These are phyloP conservation scores for Talinum fruticosum DNA, from an alignment of 148 eudicot genomes.

Conservation along the genomic window DNA sequence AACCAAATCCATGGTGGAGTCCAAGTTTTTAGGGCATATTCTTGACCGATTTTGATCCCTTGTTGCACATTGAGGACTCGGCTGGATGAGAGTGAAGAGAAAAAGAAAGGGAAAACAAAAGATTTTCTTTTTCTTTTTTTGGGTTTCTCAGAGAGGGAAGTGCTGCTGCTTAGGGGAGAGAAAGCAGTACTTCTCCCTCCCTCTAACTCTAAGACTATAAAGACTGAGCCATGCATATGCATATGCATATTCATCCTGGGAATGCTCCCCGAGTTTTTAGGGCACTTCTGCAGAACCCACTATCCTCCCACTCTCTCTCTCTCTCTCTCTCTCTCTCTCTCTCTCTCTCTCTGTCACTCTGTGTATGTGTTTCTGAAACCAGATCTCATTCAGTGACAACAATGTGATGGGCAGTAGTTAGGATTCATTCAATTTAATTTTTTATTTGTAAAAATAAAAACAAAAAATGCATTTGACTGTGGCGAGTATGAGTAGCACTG, in stretches of 20 bases:
- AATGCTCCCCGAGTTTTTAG: slow-evolving; percentile 43
- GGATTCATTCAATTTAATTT: neutral
- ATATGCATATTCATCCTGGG: slow-evolving; percentile 10
- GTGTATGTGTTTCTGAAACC: neutral
- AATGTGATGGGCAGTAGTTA: slow-evolving; percentile 8
- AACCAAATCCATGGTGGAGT: too few species aligned
- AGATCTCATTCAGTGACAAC: slow-evolving; percentile 23
- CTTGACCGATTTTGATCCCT: too few species aligned
- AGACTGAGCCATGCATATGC: neutral
- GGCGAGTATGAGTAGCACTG: too few species aligned
- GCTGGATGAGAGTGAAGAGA: too few species aligned
- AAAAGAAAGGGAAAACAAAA: too few species aligned
- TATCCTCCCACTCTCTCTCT: slow-evolving; percentile 5
- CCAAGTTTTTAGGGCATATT: too few species aligned
- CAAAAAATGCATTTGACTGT: neutral
- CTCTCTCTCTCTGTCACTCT: neutral
- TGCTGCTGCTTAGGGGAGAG: too few species aligned
- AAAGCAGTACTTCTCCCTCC: too few species aligned
- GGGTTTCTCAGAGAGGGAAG: too few species aligned
- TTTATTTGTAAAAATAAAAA: neutral
- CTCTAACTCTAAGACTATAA: too few species aligned
- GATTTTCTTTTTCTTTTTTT: too few species aligned
- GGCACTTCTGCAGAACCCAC: slow-evolving; percentile 18
- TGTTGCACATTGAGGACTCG: too few species aligned
- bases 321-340: neutral